Evolutionary conservation across 176 grass and related monocot genomes (phyloP), one percentile per base, ranked within the genome.

Genomic region (Juncus effusus): DNA sequence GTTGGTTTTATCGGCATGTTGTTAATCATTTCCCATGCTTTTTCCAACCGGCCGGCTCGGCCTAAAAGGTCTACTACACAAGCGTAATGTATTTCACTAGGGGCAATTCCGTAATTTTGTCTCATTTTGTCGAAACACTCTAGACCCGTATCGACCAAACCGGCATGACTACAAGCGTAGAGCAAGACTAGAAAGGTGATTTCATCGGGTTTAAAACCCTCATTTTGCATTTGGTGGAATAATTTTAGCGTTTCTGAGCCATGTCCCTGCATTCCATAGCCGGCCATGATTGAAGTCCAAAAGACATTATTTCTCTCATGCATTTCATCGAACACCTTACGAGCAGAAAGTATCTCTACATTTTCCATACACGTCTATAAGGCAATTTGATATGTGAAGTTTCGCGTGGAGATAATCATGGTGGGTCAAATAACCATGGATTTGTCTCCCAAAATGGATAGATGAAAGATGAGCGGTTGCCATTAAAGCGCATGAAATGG

Each of bases 331-430:
- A 95, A 95, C 19, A 90, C 75, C 73, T 74, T 79, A 64, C 81
- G 79, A 81, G 86, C 86, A 74, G 80, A 76, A 69, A 86, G 67
- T 67, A 67, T 87, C 80, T 53, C 86, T 83, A 66, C 86, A 95
- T 58, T 87, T 95, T 61, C 83, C 83, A 56, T 95, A 90, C 86
- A 95, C 86, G 82, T 95, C 83, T 67, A 95, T 83, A 12, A 95
- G 80, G 64, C 90, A 95, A 61, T 95, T 95, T 28, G 66, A 53
- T 59, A 90, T 77, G n/a, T 75, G 82, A 50, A 82, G 80, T 67
- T 70, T 57, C 9, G 70, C 69, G 38, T 72, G 73, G 3, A 45
- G 28, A 58, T 82, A 69, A 36, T 78, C 69, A 40, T 2, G 42
- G 15, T 83, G 83, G 42, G 80, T 61, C 52, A 82, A 74, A 81